Evolutionary conservation across 1,284 basidiomycete species (phyloP).

Genomic region (Tilletiopsis washingtonensis): DNA sequence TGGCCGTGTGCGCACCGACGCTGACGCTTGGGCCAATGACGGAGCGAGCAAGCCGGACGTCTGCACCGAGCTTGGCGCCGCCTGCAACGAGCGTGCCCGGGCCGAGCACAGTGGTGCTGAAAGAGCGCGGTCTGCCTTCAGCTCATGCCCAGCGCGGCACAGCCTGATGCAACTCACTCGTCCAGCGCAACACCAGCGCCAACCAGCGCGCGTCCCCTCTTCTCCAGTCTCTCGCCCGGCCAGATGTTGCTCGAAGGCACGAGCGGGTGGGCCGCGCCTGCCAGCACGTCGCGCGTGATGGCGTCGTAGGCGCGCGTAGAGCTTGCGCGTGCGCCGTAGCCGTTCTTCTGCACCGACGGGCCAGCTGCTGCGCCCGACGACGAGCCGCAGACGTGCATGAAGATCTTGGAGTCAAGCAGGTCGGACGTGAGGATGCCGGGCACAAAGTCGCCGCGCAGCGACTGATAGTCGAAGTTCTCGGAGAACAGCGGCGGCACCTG

Average conservation of each 20-base stretch:
- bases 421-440: constrained; percentile 95
- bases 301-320: constrained; percentile 38
- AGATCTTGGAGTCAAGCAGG: constrained; percentile 86
- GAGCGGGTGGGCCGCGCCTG: constrained; percentile 86
- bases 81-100: too few relatives aligned
- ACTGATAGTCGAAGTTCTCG: constrained; percentile 96
- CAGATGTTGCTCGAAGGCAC: constrained; percentile 73
- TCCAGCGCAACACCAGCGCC: neutral
- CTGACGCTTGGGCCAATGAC: constrained; percentile 67
- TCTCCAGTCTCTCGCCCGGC: constrained; percentile 22
- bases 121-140: too few relatives aligned
- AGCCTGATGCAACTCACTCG: neutral
- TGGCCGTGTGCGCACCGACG: constrained; percentile 52
- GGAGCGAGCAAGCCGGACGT: constrained; percentile 60
- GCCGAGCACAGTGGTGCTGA: too few relatives aligned
- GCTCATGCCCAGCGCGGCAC: too few relatives aligned
- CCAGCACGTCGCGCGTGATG: constrained; percentile 69
- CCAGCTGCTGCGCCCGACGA: constrained; percentile 59
- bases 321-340: constrained; percentile 36
- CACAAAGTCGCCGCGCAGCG: constrained; percentile 84
- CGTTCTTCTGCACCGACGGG: constrained; percentile 6
- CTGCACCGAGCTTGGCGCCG: constrained; percentile 51
- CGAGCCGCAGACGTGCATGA: constrained; percentile 66
- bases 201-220: constrained; percentile 3
- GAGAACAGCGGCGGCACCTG: constrained; percentile 88